Conservation (phyloP, 2,329 filamentous ascomycete species). For the Colletotrichum orchidophilum region DNA sequence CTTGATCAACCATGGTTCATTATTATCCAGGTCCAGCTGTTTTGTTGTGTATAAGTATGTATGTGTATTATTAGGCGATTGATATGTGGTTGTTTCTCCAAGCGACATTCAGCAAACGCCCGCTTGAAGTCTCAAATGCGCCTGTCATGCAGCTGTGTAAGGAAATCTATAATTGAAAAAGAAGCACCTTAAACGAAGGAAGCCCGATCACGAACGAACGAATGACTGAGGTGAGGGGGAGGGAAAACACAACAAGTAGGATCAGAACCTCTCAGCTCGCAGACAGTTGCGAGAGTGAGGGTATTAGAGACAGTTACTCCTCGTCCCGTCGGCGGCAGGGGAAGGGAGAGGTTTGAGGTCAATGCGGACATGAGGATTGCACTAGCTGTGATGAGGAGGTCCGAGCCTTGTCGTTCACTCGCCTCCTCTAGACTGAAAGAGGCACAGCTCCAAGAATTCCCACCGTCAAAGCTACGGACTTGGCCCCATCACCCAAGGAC, state of each 20-base stretch:
- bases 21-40: conserved; percentile 14
- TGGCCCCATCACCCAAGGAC: background rate
- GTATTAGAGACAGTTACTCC: conserved; percentile 25
- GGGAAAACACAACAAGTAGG: background rate
- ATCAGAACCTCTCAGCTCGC: background rate
- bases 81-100: background rate
- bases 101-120: background rate
- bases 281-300: conserved; percentile 13
- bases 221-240: conserved; percentile 9
- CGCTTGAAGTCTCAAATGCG: background rate
- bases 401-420: conserved; percentile 26
- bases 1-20: conserved; percentile 24
- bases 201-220: conserved; percentile 10
- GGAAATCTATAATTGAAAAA: background rate
- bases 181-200: background rate
- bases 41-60: background rate
- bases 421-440: conserved; percentile 10
- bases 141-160: background rate
- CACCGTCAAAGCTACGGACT: conserved; percentile 15
- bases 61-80: background rate
- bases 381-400: conserved; percentile 29
- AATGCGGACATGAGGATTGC: conserved; percentile 31
- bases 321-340: background rate
- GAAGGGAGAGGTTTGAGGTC: conserved; percentile 3
- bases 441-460: background rate